Base-by-base conservation (phyloP, 2,329 filamentous ascomycete species). In the Fusarium sp. region DNA sequence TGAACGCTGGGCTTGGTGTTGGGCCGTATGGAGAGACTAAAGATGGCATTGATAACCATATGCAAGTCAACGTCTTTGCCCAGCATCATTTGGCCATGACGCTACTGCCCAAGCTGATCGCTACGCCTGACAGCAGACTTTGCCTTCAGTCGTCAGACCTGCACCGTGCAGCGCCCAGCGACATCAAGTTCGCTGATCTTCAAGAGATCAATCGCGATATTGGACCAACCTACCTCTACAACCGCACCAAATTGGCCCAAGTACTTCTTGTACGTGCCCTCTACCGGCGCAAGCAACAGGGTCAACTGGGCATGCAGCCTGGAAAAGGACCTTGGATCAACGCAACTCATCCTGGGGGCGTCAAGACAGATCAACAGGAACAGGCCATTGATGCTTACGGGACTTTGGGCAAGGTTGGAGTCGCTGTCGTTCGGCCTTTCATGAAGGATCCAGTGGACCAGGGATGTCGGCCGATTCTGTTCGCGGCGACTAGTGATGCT, bases 21-120 rank as follows among this genome's bases (percentile, higher is more conserved):
- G 62, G 62, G 1, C 57, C 47, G 1, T 65, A 65, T 18, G 62
- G 47, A 2, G 62, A 65, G 25, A 65, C 62, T 2, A 65, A 49
- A 8, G 62, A 62, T 22, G 57, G 57, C 2, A 62, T 65, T 10
- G 62, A 65, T 17, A 65, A 57, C 20, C 62, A 65, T 9, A 65
- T 65, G 57, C 62, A 65, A 31, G 49, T 65, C 41, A 65, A 65
- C 5, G 49, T 65, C 13, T 65, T 62, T 35, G 57, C 62, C 15
- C 62, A 65, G 36, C 49, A 65, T 25, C 62, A 62, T 55, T 22
- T 65, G 41, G 62, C 62, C 14, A 65, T 65, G 62, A 55, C 57
- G 3, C 18, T 65, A 17, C 58, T 65, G 18, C 62, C 57, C 2
- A 65, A 55, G 10, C 13, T 65, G 7, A 49, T 65, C 17, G 57